Evolutionary conservation across 805 yeast species (phyloP).

Genomic region (Dipodascopsis uninucleata): DNA sequence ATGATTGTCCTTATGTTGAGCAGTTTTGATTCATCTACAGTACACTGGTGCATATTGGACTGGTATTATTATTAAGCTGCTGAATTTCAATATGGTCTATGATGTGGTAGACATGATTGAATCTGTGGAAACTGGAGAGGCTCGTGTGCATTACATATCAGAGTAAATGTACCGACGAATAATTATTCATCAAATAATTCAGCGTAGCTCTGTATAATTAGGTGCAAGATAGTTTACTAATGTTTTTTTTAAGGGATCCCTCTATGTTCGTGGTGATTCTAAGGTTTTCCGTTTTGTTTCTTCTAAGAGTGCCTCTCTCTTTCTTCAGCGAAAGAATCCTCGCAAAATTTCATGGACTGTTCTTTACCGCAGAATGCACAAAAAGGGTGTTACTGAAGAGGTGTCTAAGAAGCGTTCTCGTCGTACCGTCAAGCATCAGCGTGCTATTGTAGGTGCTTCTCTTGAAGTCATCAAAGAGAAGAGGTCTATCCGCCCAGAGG

Average conservation of each 20-base stretch:
- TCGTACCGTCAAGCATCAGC: slow-evolving; percentile 96
- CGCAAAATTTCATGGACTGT: slow-evolving; percentile 99
- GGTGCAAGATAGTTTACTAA: too few relatives aligned
- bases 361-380: slow-evolving; percentile 99
- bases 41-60: too few relatives aligned
- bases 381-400: slow-evolving; percentile 99
- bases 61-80: too few relatives aligned
- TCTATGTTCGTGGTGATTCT: slow-evolving; percentile 99
- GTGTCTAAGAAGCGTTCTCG: slow-evolving; percentile 91
- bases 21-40: too few relatives aligned
- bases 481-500: slow-evolving; percentile 93
- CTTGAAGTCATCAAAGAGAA: slow-evolving; percentile 97
- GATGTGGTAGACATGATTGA: too few relatives aligned
- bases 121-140: too few relatives aligned
- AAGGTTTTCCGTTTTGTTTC: slow-evolving; percentile 99
- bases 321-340: slow-evolving; percentile 99
- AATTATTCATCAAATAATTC: too few relatives aligned
- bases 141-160: too few relatives aligned
- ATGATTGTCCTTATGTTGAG: too few relatives aligned
- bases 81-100: too few relatives aligned
- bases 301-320: slow-evolving; percentile 95
- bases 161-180: too few relatives aligned
- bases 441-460: slow-evolving; percentile 99
- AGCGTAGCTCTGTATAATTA: too few relatives aligned
- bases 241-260: slow-evolving; percentile 73